These are phyloP conservation scores for Microbotryum silenes-acaulis DNA, from an alignment of 1,284 basidiomycete genomes.

Conservation along the genomic window DNA sequence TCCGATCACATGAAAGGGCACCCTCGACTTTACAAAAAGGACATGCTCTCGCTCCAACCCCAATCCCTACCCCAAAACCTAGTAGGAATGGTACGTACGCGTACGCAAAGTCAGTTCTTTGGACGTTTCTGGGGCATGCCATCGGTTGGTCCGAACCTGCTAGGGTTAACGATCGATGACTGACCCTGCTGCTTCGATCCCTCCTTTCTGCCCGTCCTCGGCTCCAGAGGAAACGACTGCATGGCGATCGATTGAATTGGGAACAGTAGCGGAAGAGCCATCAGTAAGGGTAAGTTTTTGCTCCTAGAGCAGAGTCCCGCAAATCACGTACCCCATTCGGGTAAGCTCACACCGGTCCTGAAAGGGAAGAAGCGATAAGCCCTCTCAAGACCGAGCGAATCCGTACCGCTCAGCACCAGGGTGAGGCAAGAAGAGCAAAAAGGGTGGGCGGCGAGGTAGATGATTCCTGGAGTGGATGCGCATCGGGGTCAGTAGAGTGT, in stretches of 20 bases:
- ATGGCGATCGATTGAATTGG: neutral
- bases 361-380: conserved; percentile 7
- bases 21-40: neutral
- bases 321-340: conserved; percentile 3
- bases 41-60: neutral
- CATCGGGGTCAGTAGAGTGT: neutral
- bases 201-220: neutral
- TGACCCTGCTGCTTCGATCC: conserved; percentile 10
- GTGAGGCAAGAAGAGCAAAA: neutral
- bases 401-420: conserved; percentile 2
- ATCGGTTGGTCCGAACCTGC: neutral
- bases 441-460: conserved; percentile 1
- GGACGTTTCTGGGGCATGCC: too few relatives aligned
- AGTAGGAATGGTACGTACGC: neutral
- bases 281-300: too few relatives aligned
- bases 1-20: too few relatives aligned
- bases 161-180: neutral
- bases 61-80: conserved; percentile 2
- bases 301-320: neutral
- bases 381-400: neutral
- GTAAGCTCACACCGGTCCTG: neutral
- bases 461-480: neutral
- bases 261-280: neutral
- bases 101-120: neutral
- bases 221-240: neutral